phyloP scores from a whole-genome alignment of 768 basidiomycete genomes.

The Crepidotus variabilis region DNA sequence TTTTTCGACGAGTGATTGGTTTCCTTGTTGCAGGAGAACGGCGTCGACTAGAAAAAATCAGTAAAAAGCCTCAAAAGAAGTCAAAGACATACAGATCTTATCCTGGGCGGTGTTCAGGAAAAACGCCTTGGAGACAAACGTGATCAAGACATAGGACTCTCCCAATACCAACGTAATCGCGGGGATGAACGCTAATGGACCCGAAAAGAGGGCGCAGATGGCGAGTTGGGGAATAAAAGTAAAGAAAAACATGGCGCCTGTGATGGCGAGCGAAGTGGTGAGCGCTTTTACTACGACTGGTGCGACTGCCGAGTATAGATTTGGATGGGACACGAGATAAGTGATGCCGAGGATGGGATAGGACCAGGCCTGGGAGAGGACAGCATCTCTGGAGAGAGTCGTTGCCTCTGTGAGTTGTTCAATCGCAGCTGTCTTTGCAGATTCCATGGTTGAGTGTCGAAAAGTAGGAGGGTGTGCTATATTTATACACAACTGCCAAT shows the following conservation, averaged over 20 bases:
- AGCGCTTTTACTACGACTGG: constrained; percentile 37
- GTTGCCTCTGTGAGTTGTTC: constrained; percentile 15
- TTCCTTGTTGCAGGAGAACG: constrained; percentile 31
- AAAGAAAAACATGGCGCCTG: constrained; percentile 46
- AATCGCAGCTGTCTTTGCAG: constrained; percentile 8
- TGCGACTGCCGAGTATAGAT: constrained; percentile 29
- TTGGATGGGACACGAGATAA: constrained; percentile 32
- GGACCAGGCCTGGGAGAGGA: constrained; percentile 32
- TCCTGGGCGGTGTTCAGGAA: constrained; percentile 33
- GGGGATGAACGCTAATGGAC: constrained; percentile 58
- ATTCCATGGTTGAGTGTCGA: constrained; percentile 11
- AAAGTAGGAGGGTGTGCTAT: background rate
- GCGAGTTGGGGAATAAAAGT: constrained; percentile 68
- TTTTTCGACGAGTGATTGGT: constrained; percentile 26
- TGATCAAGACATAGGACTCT: constrained; percentile 35
- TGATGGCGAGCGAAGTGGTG: constrained; percentile 33
- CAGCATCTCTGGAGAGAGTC: constrained; percentile 23
- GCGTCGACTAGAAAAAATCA: constrained; percentile 28
- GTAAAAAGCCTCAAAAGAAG: constrained; percentile 3
- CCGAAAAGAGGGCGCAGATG: constrained; percentile 57
- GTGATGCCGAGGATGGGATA: constrained; percentile 35
- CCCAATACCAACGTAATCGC: constrained; percentile 43
- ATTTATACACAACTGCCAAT: background rate
- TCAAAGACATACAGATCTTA: constrained; percentile 29
- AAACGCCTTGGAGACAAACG: constrained; percentile 32